Base-by-base conservation (phyloP, 106 monocot genomes). In the Platanthera guangdongensis region DNA sequence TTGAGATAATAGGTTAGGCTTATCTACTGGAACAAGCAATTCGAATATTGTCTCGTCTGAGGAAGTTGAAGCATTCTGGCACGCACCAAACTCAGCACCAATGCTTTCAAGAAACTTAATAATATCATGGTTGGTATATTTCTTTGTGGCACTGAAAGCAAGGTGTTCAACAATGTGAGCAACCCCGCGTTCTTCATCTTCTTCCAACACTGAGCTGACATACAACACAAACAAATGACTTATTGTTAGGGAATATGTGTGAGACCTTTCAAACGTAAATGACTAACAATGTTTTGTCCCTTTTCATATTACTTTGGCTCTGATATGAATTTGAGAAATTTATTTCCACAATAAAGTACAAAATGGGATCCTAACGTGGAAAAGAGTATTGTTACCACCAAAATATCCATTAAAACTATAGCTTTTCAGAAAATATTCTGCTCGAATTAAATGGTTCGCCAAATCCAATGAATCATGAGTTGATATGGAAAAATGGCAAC, bases 1-100 rank as follows among this genome's bases (percentile, higher is more conserved):
- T 77, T 87, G 86, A 28, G 94, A 99, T 82, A 99, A 78, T 45
- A 99, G 88, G 16, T 82, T 85, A 52, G 99, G 94, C 83, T 94
- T 94, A 75, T 99, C 97, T 13, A 99, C 88, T 52, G 99, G 99
- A 76, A 99, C 99, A 79, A 99, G 92, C 79, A 99, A 79, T 74
- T 99, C 99, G 70, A 88, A 99, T 49, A 99, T 89, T n/a, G 99
- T 99, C 83, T 99, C 99, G 74, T 99, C 99, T 72, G 99, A 90
- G 57, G 94, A 99, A 45, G 99, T 99, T 74, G 85, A 77, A 52
- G 99, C 99, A 87, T 99, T 99, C 80, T 99, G 99, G 78, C 99
- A 99, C 72, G 99, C 99, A 78, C 99, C 99, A 85, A 99, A 99
- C 60, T 99, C 99, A 19, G 99, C 99, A 11, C 99, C 99, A 74